Percentiles rank a stretch among this genome's conserved stretches.
These are phyloP conservation scores for Trametes sp. DNA, from an alignment of 1,284 basidiomycete genomes.

Conservation along the genomic window DNA sequence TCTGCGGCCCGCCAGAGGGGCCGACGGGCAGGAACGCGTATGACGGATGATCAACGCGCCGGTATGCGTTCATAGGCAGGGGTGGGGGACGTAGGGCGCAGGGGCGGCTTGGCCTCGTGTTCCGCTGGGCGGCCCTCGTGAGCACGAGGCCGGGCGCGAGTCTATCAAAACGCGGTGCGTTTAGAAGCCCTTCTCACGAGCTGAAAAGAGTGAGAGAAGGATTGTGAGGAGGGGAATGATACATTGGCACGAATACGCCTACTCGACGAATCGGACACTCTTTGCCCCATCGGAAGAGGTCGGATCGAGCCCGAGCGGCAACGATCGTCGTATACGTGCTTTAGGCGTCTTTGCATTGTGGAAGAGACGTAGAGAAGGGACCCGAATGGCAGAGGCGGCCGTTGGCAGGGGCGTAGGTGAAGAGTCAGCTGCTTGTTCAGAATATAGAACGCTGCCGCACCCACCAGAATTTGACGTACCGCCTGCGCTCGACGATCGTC, in stretches of 20 bases:
- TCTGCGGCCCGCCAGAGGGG: neutral
- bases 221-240: neutral
- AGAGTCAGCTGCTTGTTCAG: conserved; percentile 24
- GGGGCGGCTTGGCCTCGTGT: conserved; percentile 21
- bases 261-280: neutral
- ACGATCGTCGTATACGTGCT: neutral
- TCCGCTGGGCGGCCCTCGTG: conserved; percentile 14
- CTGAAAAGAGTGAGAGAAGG: conserved; percentile 21
- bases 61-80: conserved; percentile 5
- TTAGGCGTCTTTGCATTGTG: neutral
- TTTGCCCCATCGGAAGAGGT: neutral
- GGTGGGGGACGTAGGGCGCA: conserved; percentile 6
- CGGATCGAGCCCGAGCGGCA: neutral
- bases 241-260: neutral
- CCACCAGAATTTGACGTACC: conserved; percentile 18
- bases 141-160: conserved; percentile 30
- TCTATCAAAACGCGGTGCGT: conserved; percentile 26
- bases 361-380: neutral
- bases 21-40: neutral
- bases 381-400: neutral
- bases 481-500: conserved; percentile 17
- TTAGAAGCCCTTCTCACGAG: conserved; percentile 23
- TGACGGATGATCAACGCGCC: neutral
- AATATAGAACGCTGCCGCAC: conserved; percentile 20
- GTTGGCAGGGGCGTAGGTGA: neutral